Evolutionary conservation across 1,284 basidiomycete species (phyloP), one percentile per base, ranked within the genome.

Genomic region (Hortiboletus rubellus): DNA sequence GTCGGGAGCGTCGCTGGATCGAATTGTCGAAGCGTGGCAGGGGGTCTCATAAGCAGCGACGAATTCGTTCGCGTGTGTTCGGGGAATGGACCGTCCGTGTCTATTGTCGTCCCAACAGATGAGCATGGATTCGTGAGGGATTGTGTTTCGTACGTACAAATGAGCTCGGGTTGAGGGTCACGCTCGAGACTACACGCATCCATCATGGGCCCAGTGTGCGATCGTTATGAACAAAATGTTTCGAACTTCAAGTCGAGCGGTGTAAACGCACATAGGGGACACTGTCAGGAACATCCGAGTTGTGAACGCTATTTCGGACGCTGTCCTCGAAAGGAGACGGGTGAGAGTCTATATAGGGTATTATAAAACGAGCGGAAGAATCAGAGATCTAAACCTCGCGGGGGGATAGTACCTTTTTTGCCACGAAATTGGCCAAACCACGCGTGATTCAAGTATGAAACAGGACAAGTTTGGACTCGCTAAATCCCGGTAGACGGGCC

Each of bases 1-100:
- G 87, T 82, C 82, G 18, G 78, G 82, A 22, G 75, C 80, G 51
- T 85, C 83, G 10, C 64, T 90, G 59, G 82, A 87, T 61, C 85
- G 87, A 56, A 76, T 89, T 36, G 75, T 89, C 36, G 74, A 74
- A 7, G 76, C 77, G 4, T 89, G 87, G 87, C 66, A 71, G 31
- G 68, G 61, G 14, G 58, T 62, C 7, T 58, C 60, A 1, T 64
- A 41, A 50, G 14, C 2, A 22, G n/a, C 7, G 14, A 46, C 2
- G 18, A 49, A 40, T 4, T 7, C 15, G 37, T 38, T 38, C 14
- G 49, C 15, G 42, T 76, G 66, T 57, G 65, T 17, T 8, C 7
- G 52, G n/a, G 27, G 9, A 22, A 11, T 22, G 9, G 5, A 17
- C 8, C 8, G 6, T 40, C 10, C n/a, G 15, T 55, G 36, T 30